Conservation (phyloP, 371 early-diverging fungal species). For the Nematocida sp. region DNA sequence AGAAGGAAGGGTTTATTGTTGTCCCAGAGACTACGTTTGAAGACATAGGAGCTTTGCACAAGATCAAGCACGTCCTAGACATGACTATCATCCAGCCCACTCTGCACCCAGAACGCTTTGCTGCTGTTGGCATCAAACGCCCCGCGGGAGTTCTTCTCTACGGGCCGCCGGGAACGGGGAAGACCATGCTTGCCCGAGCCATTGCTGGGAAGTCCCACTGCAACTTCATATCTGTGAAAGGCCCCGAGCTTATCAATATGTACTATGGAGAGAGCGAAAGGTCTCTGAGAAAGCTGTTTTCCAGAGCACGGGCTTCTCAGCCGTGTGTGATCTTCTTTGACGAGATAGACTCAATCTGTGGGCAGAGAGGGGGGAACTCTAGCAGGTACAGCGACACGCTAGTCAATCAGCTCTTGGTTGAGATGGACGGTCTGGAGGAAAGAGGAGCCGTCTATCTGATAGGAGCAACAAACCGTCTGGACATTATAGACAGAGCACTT, state of each 20-base stretch:
- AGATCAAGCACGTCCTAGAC: constrained; percentile 78
- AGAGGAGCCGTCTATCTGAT: constrained; percentile 68
- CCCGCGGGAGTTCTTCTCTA: constrained; percentile 90
- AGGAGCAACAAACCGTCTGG: constrained; percentile 95
- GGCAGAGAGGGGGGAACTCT: constrained; percentile 63
- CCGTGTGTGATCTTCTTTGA: constrained; percentile 90
- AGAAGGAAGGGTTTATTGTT: constrained; percentile 93
- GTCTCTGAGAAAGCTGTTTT: constrained; percentile 89
- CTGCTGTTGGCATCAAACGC: constrained; percentile 77
- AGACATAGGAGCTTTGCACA: constrained; percentile 80
- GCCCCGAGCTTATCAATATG: constrained; percentile 95
- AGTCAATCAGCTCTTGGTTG: constrained; percentile 91
- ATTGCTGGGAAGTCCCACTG: constrained; percentile 83
- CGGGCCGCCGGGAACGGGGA: constrained; percentile 99
- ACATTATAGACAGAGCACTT: constrained; percentile 87
- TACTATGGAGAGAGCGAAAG: constrained; percentile 98
- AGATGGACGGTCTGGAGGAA: constrained; percentile 89
- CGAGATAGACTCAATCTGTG: constrained; percentile 93
- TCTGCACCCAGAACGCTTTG: constrained; percentile 78
- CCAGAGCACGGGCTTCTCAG: constrained; percentile 80
- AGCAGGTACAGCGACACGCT: constrained; percentile 72
- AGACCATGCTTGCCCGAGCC: constrained; percentile 93
- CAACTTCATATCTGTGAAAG: constrained; percentile 95
- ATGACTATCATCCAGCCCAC: constrained; percentile 89
- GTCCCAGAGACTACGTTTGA: constrained; percentile 86